These are phyloP conservation scores for Verticillium alfalfae DNA, from an alignment of 2,329 filamentous ascomycete genomes.

Conservation along the genomic window DNA sequence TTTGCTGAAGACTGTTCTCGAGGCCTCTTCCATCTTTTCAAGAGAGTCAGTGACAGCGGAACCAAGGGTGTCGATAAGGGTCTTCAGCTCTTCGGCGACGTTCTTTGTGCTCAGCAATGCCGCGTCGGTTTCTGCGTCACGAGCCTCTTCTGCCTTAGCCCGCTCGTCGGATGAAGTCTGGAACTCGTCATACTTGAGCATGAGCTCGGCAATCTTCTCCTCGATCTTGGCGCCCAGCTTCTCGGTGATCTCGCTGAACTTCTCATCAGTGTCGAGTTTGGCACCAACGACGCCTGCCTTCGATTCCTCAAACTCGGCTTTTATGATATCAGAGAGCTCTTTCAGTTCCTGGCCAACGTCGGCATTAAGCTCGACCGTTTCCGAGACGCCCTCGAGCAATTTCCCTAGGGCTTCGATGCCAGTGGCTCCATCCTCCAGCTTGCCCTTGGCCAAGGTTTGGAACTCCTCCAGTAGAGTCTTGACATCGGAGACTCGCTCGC, in stretches of 20 bases:
- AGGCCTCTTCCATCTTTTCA: conserved; percentile 82
- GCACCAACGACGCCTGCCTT: conserved; percentile 72
- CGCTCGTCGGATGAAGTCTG: conserved; percentile 70
- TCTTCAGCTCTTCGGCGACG: conserved; percentile 80
- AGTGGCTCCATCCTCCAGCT: conserved; percentile 68
- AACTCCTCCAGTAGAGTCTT: conserved; percentile 74
- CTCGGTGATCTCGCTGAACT: conserved; percentile 56
- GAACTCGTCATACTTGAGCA: conserved; percentile 84
- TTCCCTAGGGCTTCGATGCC: conserved; percentile 70
- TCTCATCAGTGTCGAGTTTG: conserved; percentile 80
- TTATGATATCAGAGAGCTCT: conserved; percentile 70
- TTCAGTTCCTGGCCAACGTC: conserved; percentile 58
- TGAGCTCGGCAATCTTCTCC: conserved; percentile 67
- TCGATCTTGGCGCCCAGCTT: conserved; percentile 51
- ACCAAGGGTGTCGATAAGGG: conserved; percentile 80
- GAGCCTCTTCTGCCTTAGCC: conserved; percentile 66
- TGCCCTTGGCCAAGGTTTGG: conserved; percentile 68
- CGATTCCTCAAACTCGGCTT: conserved; percentile 81
- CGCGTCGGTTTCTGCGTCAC: conserved; percentile 66
- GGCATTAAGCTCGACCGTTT: conserved; percentile 54
- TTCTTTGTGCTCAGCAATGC: conserved; percentile 70
- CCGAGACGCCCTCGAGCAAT: conserved; percentile 60
- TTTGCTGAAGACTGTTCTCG: conserved; percentile 76
- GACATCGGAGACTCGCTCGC: conserved; percentile 73
- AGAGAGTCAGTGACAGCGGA: conserved; percentile 74